Conservation (phyloP, 441 rosid species). For the Adansonia gregorii region DNA sequence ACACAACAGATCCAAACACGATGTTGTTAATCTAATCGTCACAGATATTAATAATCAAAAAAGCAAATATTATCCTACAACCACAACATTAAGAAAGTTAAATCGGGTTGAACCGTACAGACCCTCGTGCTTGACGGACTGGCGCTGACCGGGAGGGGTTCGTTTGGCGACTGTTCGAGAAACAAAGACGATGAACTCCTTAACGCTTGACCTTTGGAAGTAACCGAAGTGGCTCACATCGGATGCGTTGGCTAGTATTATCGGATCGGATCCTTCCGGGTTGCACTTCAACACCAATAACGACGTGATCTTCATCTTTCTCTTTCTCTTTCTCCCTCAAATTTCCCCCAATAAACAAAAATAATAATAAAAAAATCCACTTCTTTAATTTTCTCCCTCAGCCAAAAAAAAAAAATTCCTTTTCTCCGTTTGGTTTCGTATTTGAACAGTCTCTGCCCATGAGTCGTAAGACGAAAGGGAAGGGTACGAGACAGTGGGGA, state of each 20-base stretch:
- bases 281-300: constrained; percentile 73
- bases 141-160: constrained; percentile 79
- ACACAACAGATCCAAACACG: constrained; percentile 1
- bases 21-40: neutral
- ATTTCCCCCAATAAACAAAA: no score
- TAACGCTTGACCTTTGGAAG: constrained; percentile 90
- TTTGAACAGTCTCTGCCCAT: no score
- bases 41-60: neutral
- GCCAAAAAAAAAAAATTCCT: neutral
- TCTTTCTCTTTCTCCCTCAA: neutral
- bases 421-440: neutral
- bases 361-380: neutral
- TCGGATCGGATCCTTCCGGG: constrained; percentile 76
- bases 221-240: constrained; percentile 92
- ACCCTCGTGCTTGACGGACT: constrained; percentile 97
- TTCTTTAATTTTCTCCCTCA: neutral
- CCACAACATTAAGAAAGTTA: neutral
- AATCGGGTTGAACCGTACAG: neutral
- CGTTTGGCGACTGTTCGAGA: constrained; percentile 90
- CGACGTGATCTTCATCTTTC: constrained; percentile 87
- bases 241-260: constrained; percentile 64
- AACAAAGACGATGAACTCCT: constrained; percentile 83
- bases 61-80: neutral
- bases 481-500: no score
- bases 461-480: neutral